Percentiles rank a stretch among this genome's conserved stretches.
Evolutionary conservation across 106 monocot genomes (phyloP).

Genomic region (Posidonia australis): DNA sequence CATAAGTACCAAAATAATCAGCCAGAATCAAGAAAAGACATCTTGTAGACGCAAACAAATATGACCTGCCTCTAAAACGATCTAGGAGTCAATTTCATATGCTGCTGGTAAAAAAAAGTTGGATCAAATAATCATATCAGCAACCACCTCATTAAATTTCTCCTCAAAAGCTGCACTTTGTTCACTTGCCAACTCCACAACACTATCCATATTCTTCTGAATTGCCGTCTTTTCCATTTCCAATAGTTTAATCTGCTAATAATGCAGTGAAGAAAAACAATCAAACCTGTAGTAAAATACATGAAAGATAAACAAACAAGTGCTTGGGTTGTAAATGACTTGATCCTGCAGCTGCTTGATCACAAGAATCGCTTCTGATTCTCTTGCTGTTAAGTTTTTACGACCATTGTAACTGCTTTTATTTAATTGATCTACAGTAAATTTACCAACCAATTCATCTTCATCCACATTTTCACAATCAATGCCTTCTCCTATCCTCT

Average conservation of each 20-base stretch:
- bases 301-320: not conserved
- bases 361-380: slow-evolving; percentile 52
- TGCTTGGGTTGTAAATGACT: slow-evolving; percentile 15
- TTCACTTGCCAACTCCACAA: slow-evolving; percentile 42
- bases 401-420: slow-evolving; percentile 8
- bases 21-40: too few species aligned
- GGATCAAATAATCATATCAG: not conserved
- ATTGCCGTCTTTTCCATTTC: slow-evolving; percentile 39
- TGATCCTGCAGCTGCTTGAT: slow-evolving; percentile 72
- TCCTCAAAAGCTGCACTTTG: slow-evolving; percentile 43
- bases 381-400: slow-evolving; percentile 37
- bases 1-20: too few species aligned
- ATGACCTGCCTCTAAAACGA: too few species aligned
- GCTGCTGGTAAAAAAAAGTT: not conserved
- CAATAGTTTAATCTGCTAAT: slow-evolving; percentile 36
- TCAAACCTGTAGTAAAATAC: not conserved
- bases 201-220: slow-evolving; percentile 49
- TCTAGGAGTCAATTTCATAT: not conserved
- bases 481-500: slow-evolving; percentile 6
- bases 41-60: too few species aligned
- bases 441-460: slow-evolving; percentile 8
- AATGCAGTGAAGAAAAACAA: not conserved
- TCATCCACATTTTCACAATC: slow-evolving; percentile 14
- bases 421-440: slow-evolving; percentile 11
- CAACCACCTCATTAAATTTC: slow-evolving; percentile 50